A percentile compares a stretch with the other conserved stretches of the same genome.
Conservation (phyloP, 306 rosid species). For the Gleditsia sinensis region DNA sequence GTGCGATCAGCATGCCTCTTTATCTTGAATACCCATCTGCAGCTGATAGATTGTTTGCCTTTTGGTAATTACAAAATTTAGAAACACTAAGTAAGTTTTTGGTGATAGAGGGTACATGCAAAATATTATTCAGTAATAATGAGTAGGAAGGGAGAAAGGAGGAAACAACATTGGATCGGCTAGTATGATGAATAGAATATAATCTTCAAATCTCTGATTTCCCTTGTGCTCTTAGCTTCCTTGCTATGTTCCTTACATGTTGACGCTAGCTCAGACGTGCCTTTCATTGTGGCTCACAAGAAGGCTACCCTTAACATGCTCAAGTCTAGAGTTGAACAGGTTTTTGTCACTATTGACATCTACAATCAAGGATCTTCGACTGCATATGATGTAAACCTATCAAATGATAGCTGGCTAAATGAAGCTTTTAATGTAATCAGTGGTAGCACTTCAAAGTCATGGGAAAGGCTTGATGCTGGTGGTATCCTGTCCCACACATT, state of each 20-base stretch:
- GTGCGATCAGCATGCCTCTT: no score
- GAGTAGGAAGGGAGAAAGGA: no score
- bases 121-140: no score
- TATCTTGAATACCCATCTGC: no score
- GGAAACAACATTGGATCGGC: no score
- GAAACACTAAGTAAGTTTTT: no score
- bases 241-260: conserved; percentile 51
- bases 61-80: no score
- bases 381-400: conserved; percentile 83
- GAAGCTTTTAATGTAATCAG: conserved; percentile 62
- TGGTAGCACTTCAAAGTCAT: conserved; percentile 77
- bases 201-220: conserved; percentile 42
- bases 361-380: conserved; percentile 97
- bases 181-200: no score
- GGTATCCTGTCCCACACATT: conserved; percentile 76
- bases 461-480: conserved; percentile 97
- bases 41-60: no score
- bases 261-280: conserved; percentile 74
- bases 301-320: conserved; percentile 87
- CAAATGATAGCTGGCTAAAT: conserved; percentile 79
- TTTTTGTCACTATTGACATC: conserved; percentile 85
- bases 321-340: conserved; percentile 88
- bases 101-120: no score
- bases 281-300: conserved; percentile 94
- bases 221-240: conserved; percentile 41